Conservation (phyloP, 345 rosid genomes). For the Bruguiera sexangula region DNA sequence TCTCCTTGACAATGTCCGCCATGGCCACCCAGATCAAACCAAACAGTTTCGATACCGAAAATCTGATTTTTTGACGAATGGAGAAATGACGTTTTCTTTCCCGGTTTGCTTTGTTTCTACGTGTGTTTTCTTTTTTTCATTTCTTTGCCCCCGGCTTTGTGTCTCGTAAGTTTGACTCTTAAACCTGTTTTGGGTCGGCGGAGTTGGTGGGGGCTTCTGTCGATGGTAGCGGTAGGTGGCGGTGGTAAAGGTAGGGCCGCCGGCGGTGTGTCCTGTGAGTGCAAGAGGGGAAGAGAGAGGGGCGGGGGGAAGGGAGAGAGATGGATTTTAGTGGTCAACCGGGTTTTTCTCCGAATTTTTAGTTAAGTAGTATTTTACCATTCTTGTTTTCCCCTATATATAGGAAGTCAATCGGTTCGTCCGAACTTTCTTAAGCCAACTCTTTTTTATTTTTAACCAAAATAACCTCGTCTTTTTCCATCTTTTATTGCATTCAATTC, state of each 20-base stretch:
- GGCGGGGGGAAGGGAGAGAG: neutral
- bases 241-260: neutral
- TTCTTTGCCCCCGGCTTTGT: neutral
- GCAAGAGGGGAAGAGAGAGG: too few species aligned
- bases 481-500: too few species aligned
- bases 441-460: too few species aligned
- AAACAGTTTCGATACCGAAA: neutral
- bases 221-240: neutral
- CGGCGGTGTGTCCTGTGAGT: constrained; percentile 3
- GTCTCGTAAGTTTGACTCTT: neutral
- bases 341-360: constrained; percentile 1
- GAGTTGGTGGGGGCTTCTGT: neutral
- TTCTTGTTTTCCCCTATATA: constrained; percentile 11
- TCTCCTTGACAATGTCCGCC: constrained; percentile 73
- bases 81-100: too few species aligned
- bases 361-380: neutral
- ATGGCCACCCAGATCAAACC: constrained; percentile 28
- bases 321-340: neutral
- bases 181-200: neutral
- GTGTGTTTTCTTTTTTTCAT: neutral
- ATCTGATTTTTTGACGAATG: neutral
- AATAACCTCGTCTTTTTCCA: too few species aligned
- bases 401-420: neutral
- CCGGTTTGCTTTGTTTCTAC: neutral
- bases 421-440: too few species aligned